Base-by-base conservation (phyloP, 345 rosid genomes). In the Citrus sp. region DNA sequence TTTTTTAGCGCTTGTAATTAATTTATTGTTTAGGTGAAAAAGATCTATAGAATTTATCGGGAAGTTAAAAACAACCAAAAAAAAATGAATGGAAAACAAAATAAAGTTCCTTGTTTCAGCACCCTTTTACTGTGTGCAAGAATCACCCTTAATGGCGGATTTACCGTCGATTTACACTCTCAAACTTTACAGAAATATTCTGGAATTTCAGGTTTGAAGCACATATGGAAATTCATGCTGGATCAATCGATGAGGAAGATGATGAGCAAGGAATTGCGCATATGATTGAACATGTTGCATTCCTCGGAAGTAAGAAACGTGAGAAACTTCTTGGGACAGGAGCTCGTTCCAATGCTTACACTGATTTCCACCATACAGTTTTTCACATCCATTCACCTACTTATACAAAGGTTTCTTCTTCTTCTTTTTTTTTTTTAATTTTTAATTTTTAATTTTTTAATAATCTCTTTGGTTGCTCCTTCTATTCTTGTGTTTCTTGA, bases 221-320 rank as follows among this genome's bases (percentile, higher is more conserved):
- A 78, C 99, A 96, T 83, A 94, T 94, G 97, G 99, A 96, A 90
- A 97, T 96, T 82, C 99, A 96, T 86, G 98, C 79, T 55, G 99
- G 99, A 76, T 94, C 99, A 10, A 91, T 96, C 78, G 99, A 96
- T 28, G 99, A 96, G 89, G 98, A 93, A 90, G 94, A 92, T 75
- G 99, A 96, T 84, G 98, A 96, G 85, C 99, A 96, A 86, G 99
- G 99, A 84, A 96, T 96, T 70, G 99, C 99, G 27, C 99, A 96
- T 90, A 96, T 96, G 99, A 96, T 96, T 78, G 99, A 96, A 82
- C 99, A 96, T 80, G 98, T 96, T 35, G 98, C 99, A 76, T 94
- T 96, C 76, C 95, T 94, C 76, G 99, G 99, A 87, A 96, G 99
- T 81, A 96, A 94, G 90, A 94, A 96, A 79, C 98, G 99, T 38